phyloP scores from a whole-genome alignment of 2,329 filamentous ascomycete genomes.

The Aureobasidium sp. region DNA sequence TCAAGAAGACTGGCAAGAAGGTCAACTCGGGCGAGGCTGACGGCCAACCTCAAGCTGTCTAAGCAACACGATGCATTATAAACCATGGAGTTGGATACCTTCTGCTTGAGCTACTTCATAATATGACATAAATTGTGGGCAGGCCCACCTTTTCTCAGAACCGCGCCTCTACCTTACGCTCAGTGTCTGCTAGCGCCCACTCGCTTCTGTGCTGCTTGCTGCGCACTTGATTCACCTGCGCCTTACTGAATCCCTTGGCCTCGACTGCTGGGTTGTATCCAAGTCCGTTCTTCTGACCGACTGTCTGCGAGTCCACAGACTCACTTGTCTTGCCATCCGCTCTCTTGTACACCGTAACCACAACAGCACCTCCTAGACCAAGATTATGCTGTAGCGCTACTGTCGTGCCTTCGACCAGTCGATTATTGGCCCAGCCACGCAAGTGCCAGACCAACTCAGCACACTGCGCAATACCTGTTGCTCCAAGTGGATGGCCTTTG shows the following conservation, averaged over 20 bases:
- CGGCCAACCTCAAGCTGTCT: conserved; percentile 42
- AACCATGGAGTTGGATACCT: neutral
- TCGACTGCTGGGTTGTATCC: conserved; percentile 90
- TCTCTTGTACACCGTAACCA: conserved; percentile 82
- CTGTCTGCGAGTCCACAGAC: conserved; percentile 53
- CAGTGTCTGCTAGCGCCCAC: conserved; percentile 72
- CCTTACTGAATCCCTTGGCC: conserved; percentile 79
- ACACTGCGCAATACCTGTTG: conserved; percentile 91
- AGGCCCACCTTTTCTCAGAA: conserved; percentile 40
- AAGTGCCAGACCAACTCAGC: conserved; percentile 94
- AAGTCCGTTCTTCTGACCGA: conserved; percentile 60
- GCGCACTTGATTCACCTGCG: conserved; percentile 61
- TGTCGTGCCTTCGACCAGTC: conserved; percentile 59
- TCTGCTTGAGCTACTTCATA: neutral
- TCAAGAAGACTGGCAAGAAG: conserved; percentile 92
- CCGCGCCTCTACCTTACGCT: conserved; percentile 65
- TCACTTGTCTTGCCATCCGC: conserved; percentile 64
- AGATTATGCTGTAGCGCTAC: conserved; percentile 87
- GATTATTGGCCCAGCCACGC: conserved; percentile 91
- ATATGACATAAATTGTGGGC: neutral
- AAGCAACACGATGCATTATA: conserved; percentile 6
- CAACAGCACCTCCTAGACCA: conserved; percentile 81
- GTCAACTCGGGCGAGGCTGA: conserved; percentile 71
- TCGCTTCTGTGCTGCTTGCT: conserved; percentile 59
- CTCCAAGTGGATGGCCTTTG: conserved; percentile 91